Percentiles rank a stretch among this genome's conserved stretches.
Evolutionary conservation across 306 rosid genomes (phyloP).

Genomic region (Prunus fruticosa): DNA sequence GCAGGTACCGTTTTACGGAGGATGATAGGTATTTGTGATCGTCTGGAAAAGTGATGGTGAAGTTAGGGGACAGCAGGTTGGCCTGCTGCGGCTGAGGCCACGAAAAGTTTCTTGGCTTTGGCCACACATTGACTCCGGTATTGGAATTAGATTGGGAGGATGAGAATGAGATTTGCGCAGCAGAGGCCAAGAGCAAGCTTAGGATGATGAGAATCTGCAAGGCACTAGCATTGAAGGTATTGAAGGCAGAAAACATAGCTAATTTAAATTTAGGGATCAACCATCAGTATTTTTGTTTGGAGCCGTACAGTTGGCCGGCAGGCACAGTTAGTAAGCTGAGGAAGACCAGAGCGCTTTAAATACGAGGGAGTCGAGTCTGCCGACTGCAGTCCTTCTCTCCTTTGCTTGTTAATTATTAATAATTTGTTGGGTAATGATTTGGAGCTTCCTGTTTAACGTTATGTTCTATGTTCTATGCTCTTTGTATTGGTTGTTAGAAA

Average conservation of each 20-base stretch:
- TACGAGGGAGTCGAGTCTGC: not conserved
- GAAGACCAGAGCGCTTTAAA: not conserved
- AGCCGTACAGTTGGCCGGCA: too few species aligned
- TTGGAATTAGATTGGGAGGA: not conserved
- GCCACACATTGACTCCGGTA: conserved; percentile 60
- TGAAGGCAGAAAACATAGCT: too few species aligned
- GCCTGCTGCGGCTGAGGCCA: conserved; percentile 57
- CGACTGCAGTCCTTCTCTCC: not conserved
- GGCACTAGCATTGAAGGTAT: not conserved
- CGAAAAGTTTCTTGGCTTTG: conserved; percentile 56
- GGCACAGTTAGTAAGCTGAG: not conserved
- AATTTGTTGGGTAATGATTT: not conserved
- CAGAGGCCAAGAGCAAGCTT: not conserved
- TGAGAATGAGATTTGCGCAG: not conserved
- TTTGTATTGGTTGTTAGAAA: too few species aligned
- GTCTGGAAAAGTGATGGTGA: conserved; percentile 46
- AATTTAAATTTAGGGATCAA: too few species aligned
- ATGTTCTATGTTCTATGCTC: not conserved
- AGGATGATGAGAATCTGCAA: not conserved
- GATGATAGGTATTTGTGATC: conserved; percentile 44
- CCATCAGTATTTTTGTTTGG: too few species aligned
- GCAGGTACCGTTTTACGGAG: conserved; percentile 51
- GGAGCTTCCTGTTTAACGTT: not conserved
- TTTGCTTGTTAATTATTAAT: not conserved
- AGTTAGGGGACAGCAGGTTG: conserved; percentile 53